Evolutionary conservation across 1,284 basidiomycete genomes (phyloP), one percentile per base, ranked within the genome.

Genomic region (Moniliella sp.): DNA sequence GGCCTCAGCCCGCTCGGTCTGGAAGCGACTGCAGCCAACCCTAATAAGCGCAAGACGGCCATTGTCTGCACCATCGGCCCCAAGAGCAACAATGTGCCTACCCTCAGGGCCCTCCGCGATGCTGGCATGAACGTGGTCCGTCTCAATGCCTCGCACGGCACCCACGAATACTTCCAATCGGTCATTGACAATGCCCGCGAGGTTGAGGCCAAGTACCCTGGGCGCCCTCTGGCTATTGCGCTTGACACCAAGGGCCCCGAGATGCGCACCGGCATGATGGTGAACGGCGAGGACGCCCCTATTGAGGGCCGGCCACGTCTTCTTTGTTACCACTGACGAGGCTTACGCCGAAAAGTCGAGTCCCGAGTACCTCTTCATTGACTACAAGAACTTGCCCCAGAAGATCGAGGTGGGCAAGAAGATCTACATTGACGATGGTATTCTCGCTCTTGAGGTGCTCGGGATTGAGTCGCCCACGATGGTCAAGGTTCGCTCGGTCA

Each of bases 351-450:
- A 86, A 57, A 18, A 40, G 35, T 45, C 27, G 39, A 28, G 34
- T 33, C 37, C 10, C 36, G 36, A 37, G n/a, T n/a, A n/a, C n/a
- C n/a, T n/a, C n/a, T n/a, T n/a, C n/a, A n/a, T n/a, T n/a, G n/a
- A n/a, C n/a, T 37, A 86, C 78, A 63, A 67, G 67, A 94, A 94
- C 67, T 68, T 99, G 44, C 71, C 80, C 62, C 86, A 83, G 65
- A 88, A 94, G 49, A 93, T 91, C 45, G 71, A 80, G 14, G 78
- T 79, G 13, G 91, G 86, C 46, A 93, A 93, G 63, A 72, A 82
- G 51, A 83, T 99, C 65, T 97, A 83, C 64, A 75, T 97, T 42
- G 91, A 97, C 58, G 86, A 94, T 58, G 88, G 86, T 61, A 84
- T 94, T 56, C 71, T 94, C 25, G 86, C 86, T 27, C 79, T 97